phyloP scores from a whole-genome alignment of 345 rosid species.

The Cardiospermum halicacabum region DNA sequence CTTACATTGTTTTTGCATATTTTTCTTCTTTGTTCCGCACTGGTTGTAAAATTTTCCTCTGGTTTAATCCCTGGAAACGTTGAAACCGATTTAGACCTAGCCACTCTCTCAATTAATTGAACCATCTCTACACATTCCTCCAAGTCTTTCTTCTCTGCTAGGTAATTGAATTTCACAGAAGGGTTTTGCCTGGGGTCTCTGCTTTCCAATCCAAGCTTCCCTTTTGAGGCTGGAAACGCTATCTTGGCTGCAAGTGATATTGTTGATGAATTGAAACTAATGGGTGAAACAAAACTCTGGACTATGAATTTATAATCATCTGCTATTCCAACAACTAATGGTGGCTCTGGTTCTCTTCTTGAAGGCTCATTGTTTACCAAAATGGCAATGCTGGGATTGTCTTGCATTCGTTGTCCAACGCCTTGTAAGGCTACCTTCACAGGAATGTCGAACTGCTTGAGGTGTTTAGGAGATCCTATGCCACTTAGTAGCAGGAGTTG shows the following conservation, averaged over 20 bases:
- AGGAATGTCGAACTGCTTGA: slow-evolving; percentile 38
- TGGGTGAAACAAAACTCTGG: slow-evolving; percentile 44
- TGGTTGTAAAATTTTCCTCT: slow-evolving; percentile 25
- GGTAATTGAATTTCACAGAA: slow-evolving; percentile 55
- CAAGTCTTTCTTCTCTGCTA: slow-evolving; percentile 40
- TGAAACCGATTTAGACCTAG: slow-evolving; percentile 44
- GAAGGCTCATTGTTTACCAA: slow-evolving; percentile 35
- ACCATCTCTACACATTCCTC: slow-evolving; percentile 51
- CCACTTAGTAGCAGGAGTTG: slow-evolving; percentile 61
- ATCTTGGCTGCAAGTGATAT: slow-evolving; percentile 41
- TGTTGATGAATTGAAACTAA: slow-evolving; percentile 37
- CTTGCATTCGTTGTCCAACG: slow-evolving; percentile 53
- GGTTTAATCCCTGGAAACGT: slow-evolving; percentile 31
- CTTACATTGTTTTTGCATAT: slow-evolving; percentile 61
- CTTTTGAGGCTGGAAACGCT: slow-evolving; percentile 61
- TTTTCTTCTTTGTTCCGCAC: slow-evolving; percentile 28
- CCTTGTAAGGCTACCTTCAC: slow-evolving; percentile 27
- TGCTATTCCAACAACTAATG: slow-evolving; percentile 57
- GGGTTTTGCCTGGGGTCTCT: slow-evolving; percentile 60
- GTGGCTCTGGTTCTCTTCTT: slow-evolving; percentile 47
- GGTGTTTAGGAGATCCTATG: slow-evolving; percentile 50
- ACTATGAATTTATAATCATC: slow-evolving; percentile 42
- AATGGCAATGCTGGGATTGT: slow-evolving; percentile 48
- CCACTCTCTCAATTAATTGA: slow-evolving; percentile 42
- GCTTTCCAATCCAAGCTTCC: slow-evolving; percentile 44